Evolutionary conservation across 768 basidiomycete genomes (phyloP).

Genomic region (Gloeophyllum trabeum): DNA sequence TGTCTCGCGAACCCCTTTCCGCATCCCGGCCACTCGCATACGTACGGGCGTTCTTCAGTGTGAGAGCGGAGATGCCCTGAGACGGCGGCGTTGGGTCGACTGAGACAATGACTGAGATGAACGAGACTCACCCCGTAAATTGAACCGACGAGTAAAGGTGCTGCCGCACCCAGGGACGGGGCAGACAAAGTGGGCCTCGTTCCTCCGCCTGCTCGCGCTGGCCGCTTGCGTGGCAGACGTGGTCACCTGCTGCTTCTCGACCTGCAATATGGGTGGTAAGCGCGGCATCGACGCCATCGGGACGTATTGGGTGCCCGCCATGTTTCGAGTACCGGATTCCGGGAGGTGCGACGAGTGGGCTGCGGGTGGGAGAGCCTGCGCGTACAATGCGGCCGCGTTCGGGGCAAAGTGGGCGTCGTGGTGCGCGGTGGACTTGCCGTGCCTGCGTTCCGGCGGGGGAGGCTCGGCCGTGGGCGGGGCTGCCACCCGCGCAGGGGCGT

Average conservation of each 20-base stretch:
- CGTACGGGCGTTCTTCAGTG: conserved; percentile 90
- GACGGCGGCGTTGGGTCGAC: neutral
- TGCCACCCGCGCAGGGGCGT: conserved; percentile 29
- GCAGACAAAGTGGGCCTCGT: conserved; percentile 78
- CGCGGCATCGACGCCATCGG: conserved; percentile 23
- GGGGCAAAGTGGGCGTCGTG: conserved; percentile 37
- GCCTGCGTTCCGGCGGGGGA: too few species aligned
- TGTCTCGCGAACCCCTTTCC: conserved; percentile 92
- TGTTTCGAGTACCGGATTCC: neutral
- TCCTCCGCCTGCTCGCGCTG: conserved; percentile 78
- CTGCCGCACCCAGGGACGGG: conserved; percentile 26
- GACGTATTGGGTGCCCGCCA: neutral
- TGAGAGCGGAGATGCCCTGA: conserved; percentile 89
- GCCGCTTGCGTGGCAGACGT: conserved; percentile 90
- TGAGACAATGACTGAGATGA: too few species aligned
- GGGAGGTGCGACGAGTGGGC: conserved; percentile 5
- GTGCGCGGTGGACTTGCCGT: conserved; percentile 26
- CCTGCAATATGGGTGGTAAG: conserved; percentile 79
- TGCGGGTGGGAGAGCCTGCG: conserved; percentile 22
- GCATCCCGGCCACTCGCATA: conserved; percentile 90
- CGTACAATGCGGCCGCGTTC: conserved; percentile 43
- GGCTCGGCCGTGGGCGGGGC: too few species aligned
- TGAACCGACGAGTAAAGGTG: conserved; percentile 70
- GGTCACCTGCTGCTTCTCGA: conserved; percentile 91
- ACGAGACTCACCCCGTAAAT: conserved; percentile 54